A percentile compares a stretch with the other conserved stretches of the same genome.
phyloP scores from a whole-genome alignment of 106 monocot genomes.

The Apostasia ramifera region DNA sequence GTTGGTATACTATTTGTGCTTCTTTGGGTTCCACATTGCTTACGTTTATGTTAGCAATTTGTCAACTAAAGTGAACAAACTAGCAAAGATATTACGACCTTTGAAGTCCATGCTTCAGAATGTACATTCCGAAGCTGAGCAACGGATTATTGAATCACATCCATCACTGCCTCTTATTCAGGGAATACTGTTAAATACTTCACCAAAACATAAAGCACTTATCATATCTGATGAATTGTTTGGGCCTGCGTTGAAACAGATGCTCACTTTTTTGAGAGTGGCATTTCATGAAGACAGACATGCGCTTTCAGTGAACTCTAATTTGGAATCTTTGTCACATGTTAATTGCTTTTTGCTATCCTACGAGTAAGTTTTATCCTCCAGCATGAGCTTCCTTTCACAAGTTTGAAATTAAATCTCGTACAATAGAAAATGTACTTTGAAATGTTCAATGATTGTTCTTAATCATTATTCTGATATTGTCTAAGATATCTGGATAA shows the following conservation, averaged over 20 bases:
- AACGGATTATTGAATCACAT: slow-evolving; percentile 38
- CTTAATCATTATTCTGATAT: too few relatives aligned
- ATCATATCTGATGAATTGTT: slow-evolving; percentile 50
- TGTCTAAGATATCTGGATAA: too few relatives aligned
- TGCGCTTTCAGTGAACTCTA: slow-evolving; percentile 6
- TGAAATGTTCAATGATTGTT: too few relatives aligned
- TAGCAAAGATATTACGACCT: slow-evolving; percentile 26
- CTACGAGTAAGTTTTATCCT: slow-evolving; percentile 43
- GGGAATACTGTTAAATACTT: slow-evolving; percentile 29
- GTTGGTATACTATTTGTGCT: slow-evolving; percentile 51
- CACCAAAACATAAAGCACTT: slow-evolving; percentile 30
- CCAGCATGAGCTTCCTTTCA: slow-evolving; percentile 2
- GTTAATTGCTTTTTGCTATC: slow-evolving; percentile 44
- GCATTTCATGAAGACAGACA: slow-evolving; percentile 21
- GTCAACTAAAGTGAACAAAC: slow-evolving; percentile 13
- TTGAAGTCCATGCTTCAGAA: slow-evolving; percentile 38
- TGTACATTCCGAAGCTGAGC: slow-evolving; percentile 32
- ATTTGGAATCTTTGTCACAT: slow-evolving; percentile 25
- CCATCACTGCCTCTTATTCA: slow-evolving; percentile 54
- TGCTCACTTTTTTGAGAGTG: slow-evolving; percentile 36
- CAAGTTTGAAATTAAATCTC: background rate
- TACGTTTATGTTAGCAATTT: slow-evolving; percentile 43
- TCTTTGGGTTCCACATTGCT: slow-evolving; percentile 57
- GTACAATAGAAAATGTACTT: too few relatives aligned
- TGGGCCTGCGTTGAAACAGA: slow-evolving; percentile 46